Evolutionary conservation across 2,329 filamentous ascomycete genomes (phyloP).

Genomic region (Saccharata proteae): DNA sequence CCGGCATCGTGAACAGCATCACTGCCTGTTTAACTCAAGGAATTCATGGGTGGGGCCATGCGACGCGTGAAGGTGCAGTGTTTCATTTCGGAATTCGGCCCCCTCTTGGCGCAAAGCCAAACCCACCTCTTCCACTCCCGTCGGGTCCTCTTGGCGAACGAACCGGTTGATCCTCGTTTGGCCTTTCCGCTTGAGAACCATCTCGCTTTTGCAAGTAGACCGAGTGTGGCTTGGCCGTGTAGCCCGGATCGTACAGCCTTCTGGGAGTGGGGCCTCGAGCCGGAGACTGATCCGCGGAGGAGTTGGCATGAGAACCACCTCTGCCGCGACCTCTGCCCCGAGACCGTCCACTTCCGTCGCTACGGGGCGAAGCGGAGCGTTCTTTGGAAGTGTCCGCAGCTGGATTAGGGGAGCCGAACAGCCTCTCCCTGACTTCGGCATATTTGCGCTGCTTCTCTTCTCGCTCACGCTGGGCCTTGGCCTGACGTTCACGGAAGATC

Average conservation of each 20-base stretch:
- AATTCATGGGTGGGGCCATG: too few species aligned
- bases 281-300: constrained; percentile 24
- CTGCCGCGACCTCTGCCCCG: constrained; percentile 26
- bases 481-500: constrained; percentile 64
- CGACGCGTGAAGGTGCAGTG: too few species aligned
- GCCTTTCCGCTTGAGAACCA: constrained; percentile 36
- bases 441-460: constrained; percentile 88
- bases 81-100: too few species aligned
- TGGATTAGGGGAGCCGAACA: constrained; percentile 54
- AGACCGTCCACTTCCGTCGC: constrained; percentile 13
- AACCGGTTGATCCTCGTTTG: constrained; percentile 55
- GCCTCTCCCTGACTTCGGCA: constrained; percentile 74
- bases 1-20: too few species aligned
- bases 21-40: too few species aligned
- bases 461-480: constrained; percentile 63
- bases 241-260: constrained; percentile 65
- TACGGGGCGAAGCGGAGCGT: constrained; percentile 15
- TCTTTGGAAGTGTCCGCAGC: constrained; percentile 22
- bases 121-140: constrained; percentile 61
- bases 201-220: constrained; percentile 30
- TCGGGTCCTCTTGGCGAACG: constrained; percentile 70
- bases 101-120: constrained; percentile 44
- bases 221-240: constrained; percentile 51
- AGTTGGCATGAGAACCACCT: constrained; percentile 23
- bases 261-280: constrained; percentile 27